Conservation (phyloP, 345 rosid species). For the Abelmoschus esculentus region DNA sequence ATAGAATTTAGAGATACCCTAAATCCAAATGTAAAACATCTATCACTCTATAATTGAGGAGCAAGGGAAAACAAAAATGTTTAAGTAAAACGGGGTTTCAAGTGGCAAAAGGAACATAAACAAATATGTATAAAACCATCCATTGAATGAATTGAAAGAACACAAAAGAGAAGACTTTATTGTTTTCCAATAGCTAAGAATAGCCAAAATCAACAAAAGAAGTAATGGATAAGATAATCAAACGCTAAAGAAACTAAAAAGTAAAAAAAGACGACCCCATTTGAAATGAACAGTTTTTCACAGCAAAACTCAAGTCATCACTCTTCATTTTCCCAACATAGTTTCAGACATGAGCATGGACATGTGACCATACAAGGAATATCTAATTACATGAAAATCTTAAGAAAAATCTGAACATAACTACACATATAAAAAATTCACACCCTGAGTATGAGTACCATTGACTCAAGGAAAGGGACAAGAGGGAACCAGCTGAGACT, state of each 20-base stretch:
- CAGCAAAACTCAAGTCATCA: neutral
- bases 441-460: neutral
- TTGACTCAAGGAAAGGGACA: neutral
- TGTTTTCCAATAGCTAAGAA: neutral
- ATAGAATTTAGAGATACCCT: neutral
- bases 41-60: too few species aligned
- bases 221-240: neutral
- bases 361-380: neutral
- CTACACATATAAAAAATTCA: neutral
- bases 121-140: too few species aligned
- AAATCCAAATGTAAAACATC: too few species aligned
- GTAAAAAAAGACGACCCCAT: neutral
- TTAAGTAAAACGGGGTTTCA: too few species aligned
- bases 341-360: neutral
- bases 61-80: too few species aligned
- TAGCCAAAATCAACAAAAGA: slow-evolving; percentile 3
- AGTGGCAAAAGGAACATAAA: too few species aligned
- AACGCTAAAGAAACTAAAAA: neutral
- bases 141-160: too few species aligned
- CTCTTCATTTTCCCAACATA: too few species aligned
- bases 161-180: neutral
- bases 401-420: neutral
- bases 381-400: neutral
- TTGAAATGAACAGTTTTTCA: slow-evolving; percentile 6
- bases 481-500: too few species aligned